These are phyloP conservation scores for Wickerhamiella vanderwaltii DNA, from an alignment of 805 yeast genomes.

Conservation along the genomic window DNA sequence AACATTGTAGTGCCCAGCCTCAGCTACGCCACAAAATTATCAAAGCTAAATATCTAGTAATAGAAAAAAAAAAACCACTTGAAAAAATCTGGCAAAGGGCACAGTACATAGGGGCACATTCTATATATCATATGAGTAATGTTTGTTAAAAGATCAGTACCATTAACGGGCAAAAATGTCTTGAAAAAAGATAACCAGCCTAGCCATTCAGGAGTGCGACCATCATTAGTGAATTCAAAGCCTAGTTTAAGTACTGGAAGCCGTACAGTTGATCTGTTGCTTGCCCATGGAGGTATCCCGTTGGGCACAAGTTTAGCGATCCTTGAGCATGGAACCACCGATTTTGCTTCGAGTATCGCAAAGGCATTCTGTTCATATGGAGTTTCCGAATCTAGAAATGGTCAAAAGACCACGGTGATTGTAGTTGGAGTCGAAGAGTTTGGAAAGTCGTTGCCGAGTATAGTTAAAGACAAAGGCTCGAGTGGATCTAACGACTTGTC, in stretches of 20 bases:
- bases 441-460: conserved; percentile 31
- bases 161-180: conserved; percentile 9
- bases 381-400: conserved; percentile 43
- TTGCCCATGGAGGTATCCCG: conserved; percentile 80
- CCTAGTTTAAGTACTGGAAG: conserved; percentile 75
- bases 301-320: conserved; percentile 56
- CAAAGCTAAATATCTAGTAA: not conserved
- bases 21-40: not conserved
- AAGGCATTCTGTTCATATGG: conserved; percentile 72
- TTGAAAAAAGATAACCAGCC: not conserved
- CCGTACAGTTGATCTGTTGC: conserved; percentile 55
- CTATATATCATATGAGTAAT: not conserved
- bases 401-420: conserved; percentile 13
- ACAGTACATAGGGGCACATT: no score
- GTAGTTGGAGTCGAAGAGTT: conserved; percentile 20
- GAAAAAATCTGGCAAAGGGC: no score
- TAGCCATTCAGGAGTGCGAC: conserved; percentile 52
- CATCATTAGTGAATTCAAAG: conserved; percentile 64
- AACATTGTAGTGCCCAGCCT: not conserved
- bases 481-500: conserved; percentile 6
- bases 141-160: conserved; percentile 10
- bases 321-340: conserved; percentile 79
- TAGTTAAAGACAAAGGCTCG: conserved; percentile 36
- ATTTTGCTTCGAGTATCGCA: conserved; percentile 59
- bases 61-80: no score